Conservation (phyloP, 2,329 filamentous ascomycete species). For the Escovopsis weberi region DNA sequence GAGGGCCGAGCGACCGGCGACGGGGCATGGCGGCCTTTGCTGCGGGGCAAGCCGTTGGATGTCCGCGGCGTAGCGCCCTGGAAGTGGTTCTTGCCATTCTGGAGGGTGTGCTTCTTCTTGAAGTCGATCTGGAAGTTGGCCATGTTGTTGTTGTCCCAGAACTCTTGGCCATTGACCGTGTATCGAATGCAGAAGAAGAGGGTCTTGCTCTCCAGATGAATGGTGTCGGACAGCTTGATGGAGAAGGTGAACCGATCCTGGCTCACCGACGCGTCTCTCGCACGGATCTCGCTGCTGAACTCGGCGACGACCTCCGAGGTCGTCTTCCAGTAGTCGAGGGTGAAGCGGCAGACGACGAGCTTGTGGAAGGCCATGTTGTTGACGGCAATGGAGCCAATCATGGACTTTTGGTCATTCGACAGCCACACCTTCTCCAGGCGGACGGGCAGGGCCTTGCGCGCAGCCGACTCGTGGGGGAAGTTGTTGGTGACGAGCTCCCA, state of each 20-base stretch:
- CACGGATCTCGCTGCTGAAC: slow-evolving; percentile 64
- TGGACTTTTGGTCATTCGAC: slow-evolving; percentile 71
- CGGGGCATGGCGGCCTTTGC: slow-evolving; percentile 38
- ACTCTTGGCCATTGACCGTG: slow-evolving; percentile 66
- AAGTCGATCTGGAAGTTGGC: slow-evolving; percentile 95
- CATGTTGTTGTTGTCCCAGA: slow-evolving; percentile 85
- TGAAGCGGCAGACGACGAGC: slow-evolving; percentile 80
- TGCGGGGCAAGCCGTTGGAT: slow-evolving; percentile 47
- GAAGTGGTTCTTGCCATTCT: slow-evolving; percentile 40
- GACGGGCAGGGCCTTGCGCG: slow-evolving; percentile 52
- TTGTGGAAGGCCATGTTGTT: slow-evolving; percentile 87
- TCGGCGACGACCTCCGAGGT: slow-evolving; percentile 90
- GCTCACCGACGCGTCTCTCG: slow-evolving; percentile 47
- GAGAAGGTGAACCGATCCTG: slow-evolving; percentile 88
- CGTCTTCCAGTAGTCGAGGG: slow-evolving; percentile 96
- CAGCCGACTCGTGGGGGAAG: slow-evolving; percentile 46
- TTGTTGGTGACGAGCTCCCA: slow-evolving; percentile 82
- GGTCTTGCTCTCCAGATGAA: slow-evolving; percentile 84
- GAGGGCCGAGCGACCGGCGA: slow-evolving; percentile 31
- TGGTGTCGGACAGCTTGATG: slow-evolving; percentile 82
- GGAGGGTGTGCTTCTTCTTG: slow-evolving; percentile 56
- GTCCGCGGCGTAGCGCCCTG: slow-evolving; percentile 37
- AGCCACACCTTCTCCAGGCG: slow-evolving; percentile 76
- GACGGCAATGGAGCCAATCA: slow-evolving; percentile 73
- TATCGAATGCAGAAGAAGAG: slow-evolving; percentile 88